A percentile compares a stretch with the other conserved stretches of the same genome.
Conservation (phyloP, 305 asterid species). For the Ilex paraguariensis region DNA sequence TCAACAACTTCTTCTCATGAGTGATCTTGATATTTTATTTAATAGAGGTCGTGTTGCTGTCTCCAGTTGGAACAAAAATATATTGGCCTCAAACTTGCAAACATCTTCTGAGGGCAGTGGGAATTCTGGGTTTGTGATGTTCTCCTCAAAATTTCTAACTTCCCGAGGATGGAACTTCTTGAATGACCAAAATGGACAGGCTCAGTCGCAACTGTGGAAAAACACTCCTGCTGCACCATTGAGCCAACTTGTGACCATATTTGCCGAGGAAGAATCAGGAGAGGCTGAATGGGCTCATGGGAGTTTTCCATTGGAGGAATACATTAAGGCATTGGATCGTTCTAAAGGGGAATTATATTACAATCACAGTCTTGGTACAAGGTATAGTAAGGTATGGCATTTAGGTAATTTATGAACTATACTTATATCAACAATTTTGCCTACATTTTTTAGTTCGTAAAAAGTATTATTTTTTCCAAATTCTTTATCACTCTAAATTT, state of each 20-base stretch:
- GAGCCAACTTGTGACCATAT: conserved; percentile 65
- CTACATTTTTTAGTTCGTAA: neutral
- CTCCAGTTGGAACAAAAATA: conserved; percentile 70
- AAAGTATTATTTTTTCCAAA: too few relatives aligned
- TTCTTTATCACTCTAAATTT: too few relatives aligned
- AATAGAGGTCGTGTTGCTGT: conserved; percentile 81
- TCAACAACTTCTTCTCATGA: conserved; percentile 55
- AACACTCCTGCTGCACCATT: conserved; percentile 46
- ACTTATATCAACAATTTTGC: conserved; percentile 16
- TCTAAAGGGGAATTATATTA: conserved; percentile 79
- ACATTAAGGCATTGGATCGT: conserved; percentile 74
- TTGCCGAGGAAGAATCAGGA: conserved; percentile 47
- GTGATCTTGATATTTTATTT: conserved; percentile 56
- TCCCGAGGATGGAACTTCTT: conserved; percentile 76
- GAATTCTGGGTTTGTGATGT: conserved; percentile 71
- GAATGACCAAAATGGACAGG: conserved; percentile 32
- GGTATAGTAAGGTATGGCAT: conserved; percentile 77
- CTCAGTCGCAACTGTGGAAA: conserved; percentile 25
- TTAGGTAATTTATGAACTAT: conserved; percentile 23
- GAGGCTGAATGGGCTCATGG: conserved; percentile 88
- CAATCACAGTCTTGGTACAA: conserved; percentile 87
- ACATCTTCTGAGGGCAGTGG: conserved; percentile 52
- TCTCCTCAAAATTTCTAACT: conserved; percentile 66
- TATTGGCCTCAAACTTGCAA: conserved; percentile 39
- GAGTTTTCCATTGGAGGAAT: conserved; percentile 85